Evolutionary conservation across 306 rosid genomes (phyloP), one percentile per base, ranked within the genome.

Genomic region (Benincasa hispida): DNA sequence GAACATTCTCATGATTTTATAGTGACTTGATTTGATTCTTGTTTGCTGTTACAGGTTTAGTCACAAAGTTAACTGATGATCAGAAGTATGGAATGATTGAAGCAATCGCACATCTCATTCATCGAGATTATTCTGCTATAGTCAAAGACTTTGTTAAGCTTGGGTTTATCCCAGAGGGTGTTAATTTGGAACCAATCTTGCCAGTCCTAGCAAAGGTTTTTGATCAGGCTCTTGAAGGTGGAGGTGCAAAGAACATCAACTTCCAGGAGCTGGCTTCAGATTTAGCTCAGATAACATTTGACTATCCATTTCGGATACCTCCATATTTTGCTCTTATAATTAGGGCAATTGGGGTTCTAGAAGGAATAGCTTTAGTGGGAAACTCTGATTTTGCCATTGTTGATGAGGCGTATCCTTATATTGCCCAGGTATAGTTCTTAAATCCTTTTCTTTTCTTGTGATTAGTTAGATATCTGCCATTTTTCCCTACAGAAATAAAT

Each of bases 151-250:
- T 94, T 34, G 97, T 91, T 50, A 94, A 85, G 84, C 98, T 94
- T 66, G 98, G 14, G 55, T 94, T 94, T 83, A 94, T 94, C 72
- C 89, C 96, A 15, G 97, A 94, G 77, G 98, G 98, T 4, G 97
- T 94, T 78, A 90, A 91, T 90, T 82, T 94, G 84, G 93, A 94
- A 79, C 98, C 98, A 25, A 91, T 94, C 83, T 83, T 94, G 83
- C 96, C 98, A 63, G 98, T 94, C 83, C 87, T 94, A 76, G 98
- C 96, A 72, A 94, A 91, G 87, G 98, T 94, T 78, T 94, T 94
- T 81, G 97, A 94, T 77, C 98, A 94, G 86, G 98, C 98, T 77
- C 91, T 94, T 77, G 98, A 94, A 88, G 98, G 98, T 41, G 97
- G 98, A 83, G 98, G 98, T 79, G 98, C 98, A 22, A 94, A 94